Conservation (phyloP, 805 yeast genomes). For the Kodamaea kaohsiungensis region DNA sequence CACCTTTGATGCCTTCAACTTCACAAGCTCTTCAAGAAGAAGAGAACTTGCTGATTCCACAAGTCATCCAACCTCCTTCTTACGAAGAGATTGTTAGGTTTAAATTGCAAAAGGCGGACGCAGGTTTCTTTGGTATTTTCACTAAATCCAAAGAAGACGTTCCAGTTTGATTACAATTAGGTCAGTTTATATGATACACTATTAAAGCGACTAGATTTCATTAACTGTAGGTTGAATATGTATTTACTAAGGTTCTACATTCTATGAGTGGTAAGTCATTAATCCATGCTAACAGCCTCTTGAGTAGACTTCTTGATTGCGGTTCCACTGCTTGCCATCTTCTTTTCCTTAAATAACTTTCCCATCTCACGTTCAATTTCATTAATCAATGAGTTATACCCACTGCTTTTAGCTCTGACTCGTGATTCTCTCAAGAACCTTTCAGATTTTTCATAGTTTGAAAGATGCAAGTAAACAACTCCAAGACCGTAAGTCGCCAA, state of each 20-base stretch:
- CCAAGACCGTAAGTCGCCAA: conserved; percentile 86
- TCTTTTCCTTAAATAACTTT: conserved; percentile 47
- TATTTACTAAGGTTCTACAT: too few relatives aligned
- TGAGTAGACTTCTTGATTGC: conserved; percentile 3
- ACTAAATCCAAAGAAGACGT: neutral
- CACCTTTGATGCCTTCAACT: neutral
- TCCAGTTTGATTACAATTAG: neutral
- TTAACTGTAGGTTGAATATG: neutral
- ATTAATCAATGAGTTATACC: conserved; percentile 58
- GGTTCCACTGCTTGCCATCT: conserved; percentile 13
- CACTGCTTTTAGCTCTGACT: conserved; percentile 65
- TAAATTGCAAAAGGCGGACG: conserved; percentile 15
- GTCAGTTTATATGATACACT: neutral
- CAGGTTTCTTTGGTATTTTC: neutral
- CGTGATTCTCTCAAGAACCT: conserved; percentile 67
- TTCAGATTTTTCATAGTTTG: conserved; percentile 58
- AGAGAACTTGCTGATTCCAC: conserved; percentile 30
- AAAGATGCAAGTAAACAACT: conserved; percentile 65
- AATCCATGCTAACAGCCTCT: conserved; percentile 27
- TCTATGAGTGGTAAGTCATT: too few relatives aligned
- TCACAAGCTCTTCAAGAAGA: conserved; percentile 19
- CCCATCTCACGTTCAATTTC: conserved; percentile 68
- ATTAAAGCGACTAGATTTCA: too few relatives aligned
- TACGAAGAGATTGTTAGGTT: conserved; percentile 27
- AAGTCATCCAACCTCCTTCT: conserved; percentile 38